Base-by-base conservation (phyloP, 2,329 filamentous ascomycete species). In the Alternaria conjuncta region DNA sequence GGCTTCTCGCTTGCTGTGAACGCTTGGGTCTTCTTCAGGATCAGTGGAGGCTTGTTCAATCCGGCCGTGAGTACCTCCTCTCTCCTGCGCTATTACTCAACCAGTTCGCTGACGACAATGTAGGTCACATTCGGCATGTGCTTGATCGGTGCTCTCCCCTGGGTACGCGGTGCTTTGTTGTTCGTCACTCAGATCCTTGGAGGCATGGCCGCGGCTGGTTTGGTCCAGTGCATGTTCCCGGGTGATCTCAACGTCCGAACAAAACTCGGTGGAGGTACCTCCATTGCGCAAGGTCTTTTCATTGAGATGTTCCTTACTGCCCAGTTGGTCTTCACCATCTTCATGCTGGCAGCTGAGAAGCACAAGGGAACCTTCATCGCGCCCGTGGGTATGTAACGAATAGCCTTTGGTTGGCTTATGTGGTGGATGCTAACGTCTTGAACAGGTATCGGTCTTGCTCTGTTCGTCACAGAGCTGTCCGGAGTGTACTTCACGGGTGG, bases 361-460 rank as follows among this genome's bases (percentile, higher is more conserved):
- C 89, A 92, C 77, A 92, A 93, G 81, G 81, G 78, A n/a, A 84
- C 81, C 6, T 83, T 82, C 65, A 80, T 84, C 56, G 82, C 82
- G 6, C 90, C 90, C 0, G 80, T 92, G 6, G 89, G 88, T 63
- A 54, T 1, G 57, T 32, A 15, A 45, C 6, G 4, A n/a, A n/a
- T 36, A 36, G 18, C 5, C 6, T 10, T 23, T 51, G 12, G 9
- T 51, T 20, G 30, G 4, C 12, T 44, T 5, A 2, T 15, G 5
- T n/a, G 5, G 13, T 6, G 2, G 28, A 3, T 50, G 30, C 55
- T 58, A 25, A 58, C 46, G 2, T 28, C 11, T 46, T 28, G 15
- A 15, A 50, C 13, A 63, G 56, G 60, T 18, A 91, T 92, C 69
- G 91, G 91, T 3, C 79, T 92, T 6, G 84, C 89, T 0, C 84